phyloP scores from a whole-genome alignment of 1,139 yeast genomes.

The Kodamaea derodonti region DNA sequence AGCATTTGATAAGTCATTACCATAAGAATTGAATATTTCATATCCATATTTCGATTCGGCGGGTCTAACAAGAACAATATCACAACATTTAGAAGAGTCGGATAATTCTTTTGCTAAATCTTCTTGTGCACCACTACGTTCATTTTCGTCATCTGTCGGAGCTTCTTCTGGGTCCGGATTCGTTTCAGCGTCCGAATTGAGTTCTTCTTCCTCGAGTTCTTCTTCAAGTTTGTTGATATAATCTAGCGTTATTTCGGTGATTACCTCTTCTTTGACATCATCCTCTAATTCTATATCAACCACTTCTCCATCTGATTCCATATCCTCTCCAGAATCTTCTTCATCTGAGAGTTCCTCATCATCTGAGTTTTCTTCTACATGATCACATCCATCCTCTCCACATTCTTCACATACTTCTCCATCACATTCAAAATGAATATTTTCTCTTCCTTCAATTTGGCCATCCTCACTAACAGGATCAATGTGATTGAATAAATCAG shows the following conservation, averaged over 20 bases:
- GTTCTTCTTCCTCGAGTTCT: constrained; percentile 15
- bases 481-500: constrained; percentile 81
- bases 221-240: constrained; percentile 31
- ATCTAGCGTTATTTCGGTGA: constrained; percentile 34
- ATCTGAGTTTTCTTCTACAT: constrained; percentile 25
- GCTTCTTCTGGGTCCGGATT: constrained; percentile 20
- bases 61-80: constrained; percentile 41
- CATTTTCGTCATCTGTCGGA: constrained; percentile 19
- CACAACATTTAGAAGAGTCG: constrained; percentile 50
- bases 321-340: constrained; percentile 15
- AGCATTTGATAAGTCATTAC: constrained; percentile 61
- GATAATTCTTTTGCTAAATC: constrained; percentile 31
- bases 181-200: constrained; percentile 30
- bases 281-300: constrained; percentile 10
- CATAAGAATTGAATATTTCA: constrained; percentile 78
- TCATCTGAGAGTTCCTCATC: constrained; percentile 13
- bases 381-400: constrained; percentile 65
- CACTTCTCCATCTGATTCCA: constrained; percentile 9
- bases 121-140: constrained; percentile 11
- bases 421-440: constrained; percentile 71
- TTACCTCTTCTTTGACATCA: constrained; percentile 6
- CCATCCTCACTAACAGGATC: constrained; percentile 25
- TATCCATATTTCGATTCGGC: constrained; percentile 37
- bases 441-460: constrained; percentile 37
- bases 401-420: constrained; percentile 70